phyloP scores from a whole-genome alignment of 2,329 filamentous ascomycete genomes.

The Monascus ruber region DNA sequence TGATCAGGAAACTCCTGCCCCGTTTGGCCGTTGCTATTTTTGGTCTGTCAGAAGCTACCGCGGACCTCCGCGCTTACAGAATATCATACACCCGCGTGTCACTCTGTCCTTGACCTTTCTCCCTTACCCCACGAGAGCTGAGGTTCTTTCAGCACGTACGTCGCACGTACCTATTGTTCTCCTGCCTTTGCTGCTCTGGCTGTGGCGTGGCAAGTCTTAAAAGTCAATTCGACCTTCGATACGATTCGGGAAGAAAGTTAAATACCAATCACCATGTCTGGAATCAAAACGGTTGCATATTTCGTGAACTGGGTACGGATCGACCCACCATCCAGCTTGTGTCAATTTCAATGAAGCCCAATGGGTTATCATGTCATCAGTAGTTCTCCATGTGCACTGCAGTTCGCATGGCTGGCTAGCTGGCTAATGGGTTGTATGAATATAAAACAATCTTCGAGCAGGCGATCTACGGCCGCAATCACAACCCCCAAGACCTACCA shows the following conservation, averaged over 20 bases:
- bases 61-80: not conserved
- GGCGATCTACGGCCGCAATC: conserved; percentile 78
- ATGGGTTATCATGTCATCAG: no score
- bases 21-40: not conserved
- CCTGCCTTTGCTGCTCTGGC: not conserved
- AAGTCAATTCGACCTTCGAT: not conserved
- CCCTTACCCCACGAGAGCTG: not conserved
- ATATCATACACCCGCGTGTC: not conserved
- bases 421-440: no score
- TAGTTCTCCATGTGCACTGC: no score
- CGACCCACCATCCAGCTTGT: no score
- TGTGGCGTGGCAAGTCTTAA: not conserved
- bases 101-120: not conserved
- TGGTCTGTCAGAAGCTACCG: not conserved
- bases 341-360: no score
- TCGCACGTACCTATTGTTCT: not conserved
- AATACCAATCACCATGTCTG: conserved; percentile 9
- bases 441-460: conserved; percentile 5
- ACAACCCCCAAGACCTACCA: conserved; percentile 69
- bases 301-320: conserved; percentile 34
- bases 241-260: no score
- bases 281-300: conserved; percentile 29
- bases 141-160: no score
- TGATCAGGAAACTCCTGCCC: not conserved
- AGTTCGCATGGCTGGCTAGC: no score